A percentile compares a stretch with the other conserved stretches of the same genome.
Evolutionary conservation across 2,329 filamentous ascomycete species (phyloP).

Genomic region (Fusarium anthophilum): DNA sequence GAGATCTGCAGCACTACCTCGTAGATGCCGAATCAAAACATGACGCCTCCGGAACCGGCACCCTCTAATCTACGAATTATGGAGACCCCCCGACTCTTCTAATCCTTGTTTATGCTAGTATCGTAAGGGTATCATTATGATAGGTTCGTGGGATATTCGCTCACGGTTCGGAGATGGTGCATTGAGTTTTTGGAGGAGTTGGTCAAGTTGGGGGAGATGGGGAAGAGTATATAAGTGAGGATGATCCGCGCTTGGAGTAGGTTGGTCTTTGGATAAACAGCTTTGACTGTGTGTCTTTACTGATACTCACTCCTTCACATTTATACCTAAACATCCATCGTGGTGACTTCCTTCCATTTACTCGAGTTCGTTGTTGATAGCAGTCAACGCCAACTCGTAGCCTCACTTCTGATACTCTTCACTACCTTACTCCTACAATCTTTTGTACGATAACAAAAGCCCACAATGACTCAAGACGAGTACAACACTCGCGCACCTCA

Average conservation of each 20-base stretch:
- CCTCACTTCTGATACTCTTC: neutral
- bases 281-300: slow-evolving; percentile 3
- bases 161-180: slow-evolving; percentile 30
- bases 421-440: neutral
- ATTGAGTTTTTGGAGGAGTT: slow-evolving; percentile 16
- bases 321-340: neutral
- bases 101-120: neutral
- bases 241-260: neutral
- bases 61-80: neutral
- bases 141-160: slow-evolving; percentile 2
- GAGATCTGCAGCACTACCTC: slow-evolving; percentile 24
- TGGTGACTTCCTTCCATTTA: neutral
- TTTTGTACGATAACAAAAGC: neutral
- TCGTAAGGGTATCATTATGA: slow-evolving; percentile 10
- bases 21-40: slow-evolving; percentile 9
- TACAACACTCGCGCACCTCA: slow-evolving; percentile 53
- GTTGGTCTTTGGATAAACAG: neutral
- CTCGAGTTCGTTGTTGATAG: neutral
- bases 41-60: slow-evolving; percentile 4
- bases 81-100: neutral
- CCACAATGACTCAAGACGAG: slow-evolving; percentile 39
- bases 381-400: neutral
- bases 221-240: slow-evolving; percentile 25
- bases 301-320: neutral
- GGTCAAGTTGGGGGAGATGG: slow-evolving; percentile 16